Conservation (phyloP, 768 basidiomycete genomes). For the Paxillus involutus region DNA sequence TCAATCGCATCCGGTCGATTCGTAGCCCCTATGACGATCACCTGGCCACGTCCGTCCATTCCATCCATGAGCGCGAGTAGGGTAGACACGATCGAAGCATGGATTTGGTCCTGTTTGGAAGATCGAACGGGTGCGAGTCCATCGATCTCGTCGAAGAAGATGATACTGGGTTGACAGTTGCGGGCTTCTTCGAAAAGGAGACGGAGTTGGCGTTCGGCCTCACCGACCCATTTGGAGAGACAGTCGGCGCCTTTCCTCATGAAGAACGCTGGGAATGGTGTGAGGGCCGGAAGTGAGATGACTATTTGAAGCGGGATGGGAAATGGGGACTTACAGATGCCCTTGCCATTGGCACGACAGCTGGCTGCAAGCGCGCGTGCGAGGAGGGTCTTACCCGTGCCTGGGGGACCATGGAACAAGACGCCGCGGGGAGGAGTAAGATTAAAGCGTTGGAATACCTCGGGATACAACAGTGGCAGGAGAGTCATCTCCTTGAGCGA, state of each 20-base stretch:
- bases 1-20: conserved; percentile 98
- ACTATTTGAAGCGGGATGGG: background rate
- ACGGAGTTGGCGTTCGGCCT: conserved; percentile 94
- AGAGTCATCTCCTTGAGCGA: conserved; percentile 98
- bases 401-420: conserved; percentile 96
- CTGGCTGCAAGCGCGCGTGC: conserved; percentile 94
- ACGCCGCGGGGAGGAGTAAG: conserved; percentile 97
- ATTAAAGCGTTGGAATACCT: conserved; percentile 91
- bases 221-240: conserved; percentile 98
- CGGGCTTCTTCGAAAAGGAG: conserved; percentile 95
- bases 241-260: conserved; percentile 99
- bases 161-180: conserved; percentile 91
- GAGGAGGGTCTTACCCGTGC: conserved; percentile 95
- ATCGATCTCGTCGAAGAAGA: conserved; percentile 99
- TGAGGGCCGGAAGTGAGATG: background rate
- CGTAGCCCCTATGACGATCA: conserved; percentile 96
- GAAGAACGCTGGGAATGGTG: conserved; percentile 75
- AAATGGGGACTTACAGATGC: conserved; percentile 67
- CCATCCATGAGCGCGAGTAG: conserved; percentile 98
- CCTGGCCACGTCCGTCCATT: conserved; percentile 98
- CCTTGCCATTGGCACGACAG: conserved; percentile 80
- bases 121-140: conserved; percentile 97
- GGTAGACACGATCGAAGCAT: conserved; percentile 96
- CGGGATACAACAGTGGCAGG: conserved; percentile 91
- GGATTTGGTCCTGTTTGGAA: conserved; percentile 99